Base-by-base conservation (phyloP, 2,329 filamentous ascomycete genomes). In the Lachnellula hyalina region DNA sequence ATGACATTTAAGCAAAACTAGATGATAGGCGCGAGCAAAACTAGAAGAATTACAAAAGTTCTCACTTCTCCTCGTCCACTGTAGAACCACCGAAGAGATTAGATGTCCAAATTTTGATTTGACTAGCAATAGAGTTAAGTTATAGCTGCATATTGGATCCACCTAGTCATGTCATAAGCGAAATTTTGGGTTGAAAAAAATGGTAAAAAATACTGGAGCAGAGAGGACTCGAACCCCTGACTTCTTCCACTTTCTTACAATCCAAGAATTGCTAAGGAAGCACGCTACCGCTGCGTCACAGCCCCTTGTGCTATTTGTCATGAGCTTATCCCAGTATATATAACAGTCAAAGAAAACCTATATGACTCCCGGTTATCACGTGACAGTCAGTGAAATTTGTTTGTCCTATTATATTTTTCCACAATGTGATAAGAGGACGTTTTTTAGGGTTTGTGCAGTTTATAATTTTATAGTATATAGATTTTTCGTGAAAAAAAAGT, bases 241-340 rank as follows among this genome's bases (percentile, higher is more conserved):
- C 47, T 49, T 49, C 35, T 49, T 36, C 47, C 47, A 49, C 28
- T 28, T 47, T 47, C 28, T 44, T 44, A 47, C 46, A 47, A 47
- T 47, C 46, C 17, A 12, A 46, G 40, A 47, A n/a, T 47, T 47
- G 46, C 46, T 25, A 47, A 49, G 47, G 47, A 36, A 49, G 35
- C 47, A 49, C 47, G 47, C 47, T 49, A 49, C 47, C 47, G 35
- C 47, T 49, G 47, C 47, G 47, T 49, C 47, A 49, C 47, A 21
- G 12, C 47, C 47, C 46, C 46, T 5, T 2, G 36, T 34, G 36
- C 17, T n/a, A 19, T 32, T 47, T 14, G n/a, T 15, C 19, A 34
- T 32, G 0, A 17, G 2, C 46, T 32, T 47, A 47, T 47, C 36
- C 19, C 9, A 34, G 3, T 15, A 17, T 35, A 47, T 47, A 34